Evolutionary conservation across 176 grass and related monocot species (phyloP).

Genomic region (Oropetium thomaeum): DNA sequence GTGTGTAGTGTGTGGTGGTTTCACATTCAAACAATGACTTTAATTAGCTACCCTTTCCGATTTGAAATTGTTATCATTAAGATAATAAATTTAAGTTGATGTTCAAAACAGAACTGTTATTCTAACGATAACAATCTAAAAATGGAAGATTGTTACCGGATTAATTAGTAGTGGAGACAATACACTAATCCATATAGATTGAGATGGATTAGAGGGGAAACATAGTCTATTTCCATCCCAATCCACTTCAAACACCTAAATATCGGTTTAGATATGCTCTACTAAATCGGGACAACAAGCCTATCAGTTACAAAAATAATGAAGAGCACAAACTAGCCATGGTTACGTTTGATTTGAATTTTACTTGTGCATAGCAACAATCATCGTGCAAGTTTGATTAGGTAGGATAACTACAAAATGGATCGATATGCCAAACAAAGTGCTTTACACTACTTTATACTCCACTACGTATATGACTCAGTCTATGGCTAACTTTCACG

Average conservation of each 20-base stretch:
- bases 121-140: too few relatives aligned
- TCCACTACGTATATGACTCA: not conserved
- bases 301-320: too few relatives aligned
- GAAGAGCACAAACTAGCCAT: not conserved
- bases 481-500: not conserved
- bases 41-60: too few relatives aligned
- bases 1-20: not conserved
- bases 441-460: not conserved
- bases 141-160: not conserved
- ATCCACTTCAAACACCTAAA: too few relatives aligned
- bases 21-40: not conserved
- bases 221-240: too few relatives aligned
- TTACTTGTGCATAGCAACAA: not conserved
- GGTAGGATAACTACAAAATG: conserved; percentile 23
- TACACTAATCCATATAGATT: too few relatives aligned
- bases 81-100: too few relatives aligned
- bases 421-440: conserved; percentile 16
- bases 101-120: too few relatives aligned
- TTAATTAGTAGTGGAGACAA: too few relatives aligned
- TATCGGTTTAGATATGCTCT: not conserved
- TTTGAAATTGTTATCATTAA: too few relatives aligned
- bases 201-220: too few relatives aligned
- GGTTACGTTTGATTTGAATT: not conserved
- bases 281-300: not conserved
- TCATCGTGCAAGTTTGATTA: not conserved